Base-by-base conservation (phyloP, 495 filamentous ascomycete species). In the Penicilliopsis zonata region DNA sequence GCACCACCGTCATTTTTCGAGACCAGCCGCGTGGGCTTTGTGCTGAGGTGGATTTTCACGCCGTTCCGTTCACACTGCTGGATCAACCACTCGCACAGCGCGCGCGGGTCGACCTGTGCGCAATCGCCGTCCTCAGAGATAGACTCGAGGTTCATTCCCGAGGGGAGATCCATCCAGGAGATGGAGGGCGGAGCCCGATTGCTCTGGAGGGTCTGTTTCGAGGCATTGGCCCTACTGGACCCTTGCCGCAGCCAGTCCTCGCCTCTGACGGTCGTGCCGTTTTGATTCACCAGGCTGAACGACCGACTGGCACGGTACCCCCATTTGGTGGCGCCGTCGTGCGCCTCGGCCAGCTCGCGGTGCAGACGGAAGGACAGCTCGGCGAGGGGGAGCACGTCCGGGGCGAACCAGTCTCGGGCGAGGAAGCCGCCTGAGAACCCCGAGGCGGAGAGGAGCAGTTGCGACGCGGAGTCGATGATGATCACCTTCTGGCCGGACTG, bases 391-490 rank as follows among this genome's bases (percentile, higher is more conserved):
- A 68, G 64, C 0, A 75, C 42, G 1, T 67, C 46, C 1, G 65
- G 49, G 1, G 50, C 54, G 41, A 79, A 81, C 80, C 81, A 90
- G 42, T 86, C 78, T 31, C 65, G 65, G 1, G 82, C 80, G 4
- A 86, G 51, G 44, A 86, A 88, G 0, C 82, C 83, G 4, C 66
- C 81, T 1, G 80, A 80, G 35, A 70, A 74, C 12, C 82, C 80
- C 3, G 80, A 86, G 2, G 82, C 80, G 13, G 70, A 74, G 13
- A 72, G 67, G 54, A 86, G 86, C 17, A 86, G 67, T 18, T 69
- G 50, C 0, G 66, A 54, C 0, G 74, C 72, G 10, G 74, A 53
- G 35, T 87, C 83, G 31, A 87, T 50, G 22, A 87, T 68, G 43
- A 85, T 74, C 37, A 87, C 77, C 3, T 65, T 52, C 12, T 59